These are phyloP conservation scores for Priceomyces melissophilus DNA, from an alignment of 805 yeast species.

Conservation along the genomic window DNA sequence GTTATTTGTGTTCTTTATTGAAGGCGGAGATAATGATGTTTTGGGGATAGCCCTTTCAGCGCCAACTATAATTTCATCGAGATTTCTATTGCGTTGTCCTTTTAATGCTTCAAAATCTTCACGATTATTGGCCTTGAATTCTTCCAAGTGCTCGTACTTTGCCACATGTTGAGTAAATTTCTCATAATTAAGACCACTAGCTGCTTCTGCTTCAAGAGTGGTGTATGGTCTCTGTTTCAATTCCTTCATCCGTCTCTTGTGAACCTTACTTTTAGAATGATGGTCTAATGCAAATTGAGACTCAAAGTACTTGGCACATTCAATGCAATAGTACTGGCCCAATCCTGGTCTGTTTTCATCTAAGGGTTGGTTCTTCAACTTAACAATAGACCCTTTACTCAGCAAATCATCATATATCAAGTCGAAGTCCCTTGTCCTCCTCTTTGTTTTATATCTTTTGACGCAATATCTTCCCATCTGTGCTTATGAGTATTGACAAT, in stretches of 20 bases:
- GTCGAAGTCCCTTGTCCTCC: slow-evolving; percentile 83
- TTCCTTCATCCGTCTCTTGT: slow-evolving; percentile 80
- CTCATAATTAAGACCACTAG: slow-evolving; percentile 72
- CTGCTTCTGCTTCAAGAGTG: slow-evolving; percentile 86
- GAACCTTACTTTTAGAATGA: slow-evolving; percentile 75
- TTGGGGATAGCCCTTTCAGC: slow-evolving; percentile 9
- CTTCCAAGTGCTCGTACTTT: slow-evolving; percentile 47
- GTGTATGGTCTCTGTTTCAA: slow-evolving; percentile 80
- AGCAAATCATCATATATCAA: slow-evolving; percentile 74
- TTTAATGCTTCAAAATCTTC: slow-evolving; percentile 36
- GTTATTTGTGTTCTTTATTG: no score
- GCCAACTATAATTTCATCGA: slow-evolving; percentile 36
- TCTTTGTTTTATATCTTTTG: slow-evolving; percentile 82
- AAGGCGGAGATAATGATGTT: slow-evolving; percentile 2
- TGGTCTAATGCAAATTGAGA: slow-evolving; percentile 66
- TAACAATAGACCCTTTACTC: slow-evolving; percentile 56
- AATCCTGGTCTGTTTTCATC: slow-evolving; percentile 92
- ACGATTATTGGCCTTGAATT: slow-evolving; percentile 39
- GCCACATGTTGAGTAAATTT: slow-evolving; percentile 65
- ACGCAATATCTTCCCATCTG: slow-evolving; percentile 86
- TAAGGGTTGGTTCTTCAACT: slow-evolving; percentile 72
- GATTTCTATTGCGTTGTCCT: slow-evolving; percentile 34
- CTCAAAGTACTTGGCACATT: slow-evolving; percentile 90
- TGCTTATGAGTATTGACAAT: not conserved
- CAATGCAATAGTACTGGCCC: slow-evolving; percentile 92